Conservation (phyloP, 2,329 filamentous ascomycete species). For the Camillea tinctor region DNA sequence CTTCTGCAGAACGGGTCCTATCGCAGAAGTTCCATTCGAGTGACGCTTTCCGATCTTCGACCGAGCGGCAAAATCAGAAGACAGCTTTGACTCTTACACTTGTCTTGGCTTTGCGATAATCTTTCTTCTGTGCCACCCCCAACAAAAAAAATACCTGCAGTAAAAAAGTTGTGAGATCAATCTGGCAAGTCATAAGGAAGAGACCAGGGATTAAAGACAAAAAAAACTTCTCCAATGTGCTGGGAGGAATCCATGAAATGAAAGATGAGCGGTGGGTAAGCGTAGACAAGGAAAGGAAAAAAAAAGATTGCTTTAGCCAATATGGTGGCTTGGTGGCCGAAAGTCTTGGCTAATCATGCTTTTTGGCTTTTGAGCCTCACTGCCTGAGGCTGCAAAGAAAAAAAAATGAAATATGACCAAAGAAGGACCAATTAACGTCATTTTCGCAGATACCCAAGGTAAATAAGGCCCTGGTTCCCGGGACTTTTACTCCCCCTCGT, state of each 20-base stretch:
- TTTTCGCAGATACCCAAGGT: not conserved
- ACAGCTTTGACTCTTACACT: not conserved
- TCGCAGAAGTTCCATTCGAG: not conserved
- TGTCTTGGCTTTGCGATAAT: not conserved
- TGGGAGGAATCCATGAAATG: too few species aligned
- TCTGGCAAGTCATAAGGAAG: too few species aligned
- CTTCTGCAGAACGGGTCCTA: not conserved
- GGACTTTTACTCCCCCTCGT: not conserved
- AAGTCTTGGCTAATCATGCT: not conserved
- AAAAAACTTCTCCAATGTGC: too few species aligned
- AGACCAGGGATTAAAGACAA: too few species aligned
- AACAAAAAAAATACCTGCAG: not conserved
- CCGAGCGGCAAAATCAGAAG: not conserved
- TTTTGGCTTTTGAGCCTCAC: not conserved
- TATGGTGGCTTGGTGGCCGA: not conserved
- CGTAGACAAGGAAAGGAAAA: not conserved
- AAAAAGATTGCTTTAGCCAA: not conserved
- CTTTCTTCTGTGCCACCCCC: not conserved
- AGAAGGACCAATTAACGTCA: not conserved
- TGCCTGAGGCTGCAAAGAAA: not conserved
- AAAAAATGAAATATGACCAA: not conserved
- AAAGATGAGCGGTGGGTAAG: too few species aligned
- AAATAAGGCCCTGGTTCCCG: not conserved
- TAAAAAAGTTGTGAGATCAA: not conserved
- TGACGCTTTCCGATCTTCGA: not conserved